A percentile compares a stretch with the other conserved stretches of the same genome.
phyloP scores from a whole-genome alignment of 768 basidiomycete genomes.

The Collybia mongolica region DNA sequence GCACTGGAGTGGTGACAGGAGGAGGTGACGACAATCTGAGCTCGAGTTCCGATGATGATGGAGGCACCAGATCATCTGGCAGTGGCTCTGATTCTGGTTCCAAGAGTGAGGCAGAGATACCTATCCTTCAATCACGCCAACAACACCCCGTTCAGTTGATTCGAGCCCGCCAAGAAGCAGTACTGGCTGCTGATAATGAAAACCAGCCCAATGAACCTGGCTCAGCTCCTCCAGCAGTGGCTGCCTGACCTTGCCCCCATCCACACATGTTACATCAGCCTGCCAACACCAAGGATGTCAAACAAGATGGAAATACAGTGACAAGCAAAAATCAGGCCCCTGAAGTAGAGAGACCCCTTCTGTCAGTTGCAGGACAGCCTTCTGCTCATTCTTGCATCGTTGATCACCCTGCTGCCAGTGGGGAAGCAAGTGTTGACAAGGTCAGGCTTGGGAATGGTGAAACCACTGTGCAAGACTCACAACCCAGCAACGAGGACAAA shows the following conservation, averaged over 20 bases:
- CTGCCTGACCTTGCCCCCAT: not conserved
- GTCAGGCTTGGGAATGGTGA: not conserved
- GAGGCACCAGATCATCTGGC: slow-evolving; percentile 2
- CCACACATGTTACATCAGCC: not conserved
- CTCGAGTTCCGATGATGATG: not conserved
- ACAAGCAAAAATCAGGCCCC: not conserved
- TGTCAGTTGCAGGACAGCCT: not conserved
- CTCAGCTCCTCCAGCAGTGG: not conserved
- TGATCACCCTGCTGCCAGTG: not conserved
- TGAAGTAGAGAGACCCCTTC: not conserved
- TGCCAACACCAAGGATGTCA: not conserved
- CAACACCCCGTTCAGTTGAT: slow-evolving; percentile 5
- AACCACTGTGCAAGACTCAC: slow-evolving; percentile 1
- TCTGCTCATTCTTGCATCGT: not conserved
- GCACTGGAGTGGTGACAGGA: not conserved
- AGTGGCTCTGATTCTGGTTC: slow-evolving; percentile 6
- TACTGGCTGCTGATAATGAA: not conserved
- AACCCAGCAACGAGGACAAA: not conserved
- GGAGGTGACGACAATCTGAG: not conserved
- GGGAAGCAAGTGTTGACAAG: not conserved
- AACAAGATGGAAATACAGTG: not conserved
- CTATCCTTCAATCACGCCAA: slow-evolving; percentile 2
- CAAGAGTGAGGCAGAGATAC: slow-evolving; percentile 5
- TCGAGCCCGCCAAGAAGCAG: not conserved
- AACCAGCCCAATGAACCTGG: not conserved